Percentiles rank a stretch among this genome's conserved stretches.
Evolutionary conservation across 1,139 yeast species (phyloP).

Genomic region (Wickerhamomyces sp.): DNA sequence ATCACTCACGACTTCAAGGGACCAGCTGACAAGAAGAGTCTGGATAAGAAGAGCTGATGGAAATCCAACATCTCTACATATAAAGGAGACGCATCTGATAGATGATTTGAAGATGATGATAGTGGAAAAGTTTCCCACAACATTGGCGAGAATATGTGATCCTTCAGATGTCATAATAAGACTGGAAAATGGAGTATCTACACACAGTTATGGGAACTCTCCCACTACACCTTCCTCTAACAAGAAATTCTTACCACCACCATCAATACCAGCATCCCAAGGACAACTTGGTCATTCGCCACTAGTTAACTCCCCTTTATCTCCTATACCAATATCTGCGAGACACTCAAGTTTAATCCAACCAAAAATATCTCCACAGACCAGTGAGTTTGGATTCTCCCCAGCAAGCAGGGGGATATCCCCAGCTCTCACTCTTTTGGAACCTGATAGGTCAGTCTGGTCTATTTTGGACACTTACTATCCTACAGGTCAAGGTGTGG

Average conservation of each 20-base stretch:
- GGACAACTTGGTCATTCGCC: slow-evolving; percentile 6
- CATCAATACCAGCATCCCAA: background rate
- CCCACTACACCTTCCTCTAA: slow-evolving; percentile 10
- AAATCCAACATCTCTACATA: slow-evolving; percentile 63
- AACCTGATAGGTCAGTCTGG: slow-evolving; percentile 66
- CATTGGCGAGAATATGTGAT: slow-evolving; percentile 58
- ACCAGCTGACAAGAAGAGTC: slow-evolving; percentile 33
- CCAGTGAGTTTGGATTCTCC: slow-evolving; percentile 8
- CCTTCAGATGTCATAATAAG: slow-evolving; percentile 61
- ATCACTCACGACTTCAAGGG: slow-evolving; percentile 4
- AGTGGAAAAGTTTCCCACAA: slow-evolving; percentile 60
- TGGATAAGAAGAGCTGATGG: slow-evolving; percentile 63
- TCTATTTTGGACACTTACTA: slow-evolving; percentile 52
- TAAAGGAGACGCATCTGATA: slow-evolving; percentile 51
- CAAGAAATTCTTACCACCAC: slow-evolving; percentile 4
- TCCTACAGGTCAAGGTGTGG: slow-evolving; percentile 66
- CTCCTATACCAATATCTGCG: slow-evolving; percentile 28
- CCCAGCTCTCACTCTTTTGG: slow-evolving; percentile 31
- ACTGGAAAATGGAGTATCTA: slow-evolving; percentile 26
- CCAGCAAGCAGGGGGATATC: slow-evolving; percentile 17
- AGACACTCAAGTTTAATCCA: slow-evolving; percentile 17
- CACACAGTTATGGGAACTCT: slow-evolving; percentile 8
- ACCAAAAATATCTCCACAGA: slow-evolving; percentile 10
- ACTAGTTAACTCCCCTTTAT: slow-evolving; percentile 22
- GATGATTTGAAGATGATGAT: slow-evolving; percentile 70